Conservation (phyloP, 2,329 filamentous ascomycete genomes). For the Fonsecaea monophora region DNA sequence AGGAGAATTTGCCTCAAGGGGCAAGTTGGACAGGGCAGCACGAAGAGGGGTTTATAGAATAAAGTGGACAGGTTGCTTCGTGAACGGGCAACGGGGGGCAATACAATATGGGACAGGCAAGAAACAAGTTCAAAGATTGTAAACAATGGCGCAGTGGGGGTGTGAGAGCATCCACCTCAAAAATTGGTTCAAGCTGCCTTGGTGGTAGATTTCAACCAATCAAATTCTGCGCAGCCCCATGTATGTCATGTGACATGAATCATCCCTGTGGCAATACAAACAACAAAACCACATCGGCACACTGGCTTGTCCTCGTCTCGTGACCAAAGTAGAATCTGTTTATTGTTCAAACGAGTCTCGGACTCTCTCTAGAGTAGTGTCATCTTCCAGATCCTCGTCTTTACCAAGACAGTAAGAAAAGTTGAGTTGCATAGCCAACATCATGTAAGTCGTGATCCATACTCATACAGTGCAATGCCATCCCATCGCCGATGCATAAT, state of each 20-base stretch:
- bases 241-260: not conserved
- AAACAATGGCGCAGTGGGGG: slow-evolving; percentile 19
- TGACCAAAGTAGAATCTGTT: slow-evolving; percentile 5
- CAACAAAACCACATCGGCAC: not conserved
- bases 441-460: slow-evolving; percentile 28
- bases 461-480: slow-evolving; percentile 32
- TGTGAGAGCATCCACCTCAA: not conserved
- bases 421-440: slow-evolving; percentile 10
- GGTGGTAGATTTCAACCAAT: not conserved
- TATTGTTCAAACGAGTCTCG: slow-evolving; percentile 16
- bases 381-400: slow-evolving; percentile 2
- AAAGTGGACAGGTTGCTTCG: slow-evolving; percentile 4
- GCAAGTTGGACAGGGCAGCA: not conserved
- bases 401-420: slow-evolving; percentile 2
- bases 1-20: not conserved
- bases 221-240: not conserved
- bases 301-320: not conserved
- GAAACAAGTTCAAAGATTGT: slow-evolving; percentile 13
- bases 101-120: not conserved
- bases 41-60: not conserved
- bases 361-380: slow-evolving; percentile 2
- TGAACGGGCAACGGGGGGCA: not conserved
- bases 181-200: not conserved
- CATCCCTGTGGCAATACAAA: not conserved
- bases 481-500: slow-evolving; percentile 11